Base-by-base conservation (phyloP, 306 rosid species). In the Pachyrhizus erosus region DNA sequence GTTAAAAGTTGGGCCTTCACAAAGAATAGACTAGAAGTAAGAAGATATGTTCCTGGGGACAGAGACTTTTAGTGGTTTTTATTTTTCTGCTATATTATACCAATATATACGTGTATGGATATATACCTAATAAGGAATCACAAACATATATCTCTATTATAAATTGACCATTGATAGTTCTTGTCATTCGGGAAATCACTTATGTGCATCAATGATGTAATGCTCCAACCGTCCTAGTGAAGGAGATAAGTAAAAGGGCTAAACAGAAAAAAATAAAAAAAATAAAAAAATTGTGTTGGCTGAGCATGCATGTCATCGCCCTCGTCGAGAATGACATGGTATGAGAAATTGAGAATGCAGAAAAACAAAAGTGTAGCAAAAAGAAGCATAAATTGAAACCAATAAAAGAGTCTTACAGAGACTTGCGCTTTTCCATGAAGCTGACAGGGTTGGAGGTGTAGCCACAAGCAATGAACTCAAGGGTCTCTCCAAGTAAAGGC, bases 401-500 rank as follows among this genome's bases (percentile, higher is more conserved):
- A 81, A 21, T 42, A 11, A n/a, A 33, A 31, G 26, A 23, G 34
- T 34, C 97, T 89, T 88, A 94, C 98, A 88, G 69, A 77, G 97
- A 93, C 86, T 90, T 93, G 88, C 98, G 97, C 40, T 87, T 91
- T 46, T 92, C 95, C 97, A 94, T 90, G 95, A 94, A 94, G 87
- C 81, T 87, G 85, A 90, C 89, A 34, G 98, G 98, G 24, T 80
- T 85, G 74, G 93, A 82, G 49, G 96, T 64, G 88, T 89, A 95
- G 75, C 98, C 99, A 73, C 73, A 90, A 73, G 99, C 93, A 86
- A 95, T 89, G 91, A 93, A 95, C 27, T 93, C 89, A 48, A 93
- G 90, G n/a, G 99, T 95, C 85, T 91, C 99, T 61, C 99, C 99
- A 0, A 95, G 54, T 58, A 95, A 31, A 73, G 99, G 99, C 97